Conservation (phyloP, 106 monocot species). For the Allium fistulosum region DNA sequence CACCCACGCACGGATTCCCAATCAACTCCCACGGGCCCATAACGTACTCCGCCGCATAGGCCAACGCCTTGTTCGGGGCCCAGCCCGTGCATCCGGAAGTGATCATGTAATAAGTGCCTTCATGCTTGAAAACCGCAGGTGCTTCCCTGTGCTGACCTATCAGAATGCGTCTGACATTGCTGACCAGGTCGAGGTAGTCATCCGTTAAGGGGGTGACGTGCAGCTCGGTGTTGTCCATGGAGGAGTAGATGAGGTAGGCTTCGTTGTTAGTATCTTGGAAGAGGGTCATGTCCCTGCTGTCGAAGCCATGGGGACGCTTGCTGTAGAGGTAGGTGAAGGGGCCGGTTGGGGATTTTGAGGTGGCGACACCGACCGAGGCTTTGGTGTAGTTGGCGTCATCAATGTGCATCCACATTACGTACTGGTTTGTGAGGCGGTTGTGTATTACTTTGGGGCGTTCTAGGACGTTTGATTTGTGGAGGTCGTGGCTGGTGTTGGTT, state of each 20-base stretch:
- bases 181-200: slow-evolving; percentile 61
- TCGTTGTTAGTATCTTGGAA: slow-evolving; percentile 82
- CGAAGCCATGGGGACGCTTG: slow-evolving; percentile 67
- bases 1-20: slow-evolving; percentile 86
- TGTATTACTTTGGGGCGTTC: slow-evolving; percentile 93
- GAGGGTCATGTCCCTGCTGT: slow-evolving; percentile 92
- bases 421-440: slow-evolving; percentile 45
- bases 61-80: slow-evolving; percentile 81
- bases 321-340: slow-evolving; percentile 86
- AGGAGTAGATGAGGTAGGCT: slow-evolving; percentile 83
- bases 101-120: slow-evolving; percentile 88
- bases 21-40: slow-evolving; percentile 96
- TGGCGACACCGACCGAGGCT: slow-evolving; percentile 83
- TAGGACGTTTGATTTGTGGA: slow-evolving; percentile 73
- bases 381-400: slow-evolving; percentile 89
- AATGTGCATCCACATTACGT: slow-evolving; percentile 97
- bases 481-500: slow-evolving; percentile 66
- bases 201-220: slow-evolving; percentile 72
- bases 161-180: slow-evolving; percentile 44
- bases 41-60: slow-evolving; percentile 74
- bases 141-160: slow-evolving; percentile 80
- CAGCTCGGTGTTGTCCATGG: slow-evolving; percentile 76
- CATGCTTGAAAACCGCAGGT: slow-evolving; percentile 74
- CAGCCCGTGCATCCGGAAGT: slow-evolving; percentile 93
- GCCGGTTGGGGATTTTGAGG: slow-evolving; percentile 53